Evolutionary conservation across 352 stramenopile genomes (phyloP).

Genomic region (Phytopythium boreale): DNA sequence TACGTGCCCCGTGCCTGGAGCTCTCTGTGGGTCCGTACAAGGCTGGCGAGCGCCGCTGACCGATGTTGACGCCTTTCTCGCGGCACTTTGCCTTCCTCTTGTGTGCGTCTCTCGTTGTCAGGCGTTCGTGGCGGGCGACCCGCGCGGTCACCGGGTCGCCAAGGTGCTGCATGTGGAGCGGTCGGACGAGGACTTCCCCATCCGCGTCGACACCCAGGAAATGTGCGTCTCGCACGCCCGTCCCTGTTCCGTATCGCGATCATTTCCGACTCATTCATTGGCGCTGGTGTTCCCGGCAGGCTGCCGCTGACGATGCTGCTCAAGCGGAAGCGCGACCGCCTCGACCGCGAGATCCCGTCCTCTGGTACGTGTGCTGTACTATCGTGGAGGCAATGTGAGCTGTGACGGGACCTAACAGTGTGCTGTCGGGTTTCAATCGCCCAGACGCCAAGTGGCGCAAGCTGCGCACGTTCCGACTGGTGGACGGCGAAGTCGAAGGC

Average conservation of each 20-base stretch:
- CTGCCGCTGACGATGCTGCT: constrained; percentile 68
- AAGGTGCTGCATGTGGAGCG: constrained; percentile 55
- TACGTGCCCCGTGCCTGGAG: constrained; percentile 10
- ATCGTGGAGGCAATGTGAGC: not conserved
- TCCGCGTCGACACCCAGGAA: constrained; percentile 67
- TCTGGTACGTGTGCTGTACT: constrained; percentile 23
- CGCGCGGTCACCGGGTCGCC: constrained; percentile 52
- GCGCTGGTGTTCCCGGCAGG: constrained; percentile 18
- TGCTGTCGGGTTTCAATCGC: not conserved
- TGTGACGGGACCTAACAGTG: not conserved
- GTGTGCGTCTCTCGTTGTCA: constrained; percentile 10
- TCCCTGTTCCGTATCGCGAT: no score
- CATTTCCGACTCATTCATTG: no score
- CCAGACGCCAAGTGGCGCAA: constrained; percentile 71
- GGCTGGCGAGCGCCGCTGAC: not conserved
- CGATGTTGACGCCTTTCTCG: not conserved
- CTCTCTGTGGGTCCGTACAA: not conserved
- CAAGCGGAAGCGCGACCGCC: constrained; percentile 57
- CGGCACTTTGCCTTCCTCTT: no score
- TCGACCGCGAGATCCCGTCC: constrained; percentile 40
- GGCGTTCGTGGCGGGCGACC: constrained; percentile 69
- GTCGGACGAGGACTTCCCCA: constrained; percentile 46
- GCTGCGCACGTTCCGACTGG: constrained; percentile 64
- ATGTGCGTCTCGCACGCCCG: constrained; percentile 30
- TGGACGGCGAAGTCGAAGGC: constrained; percentile 57